phyloP scores from a whole-genome alignment of 2,329 filamentous ascomycete species.

The Neopestalotiopsis clavispora region DNA sequence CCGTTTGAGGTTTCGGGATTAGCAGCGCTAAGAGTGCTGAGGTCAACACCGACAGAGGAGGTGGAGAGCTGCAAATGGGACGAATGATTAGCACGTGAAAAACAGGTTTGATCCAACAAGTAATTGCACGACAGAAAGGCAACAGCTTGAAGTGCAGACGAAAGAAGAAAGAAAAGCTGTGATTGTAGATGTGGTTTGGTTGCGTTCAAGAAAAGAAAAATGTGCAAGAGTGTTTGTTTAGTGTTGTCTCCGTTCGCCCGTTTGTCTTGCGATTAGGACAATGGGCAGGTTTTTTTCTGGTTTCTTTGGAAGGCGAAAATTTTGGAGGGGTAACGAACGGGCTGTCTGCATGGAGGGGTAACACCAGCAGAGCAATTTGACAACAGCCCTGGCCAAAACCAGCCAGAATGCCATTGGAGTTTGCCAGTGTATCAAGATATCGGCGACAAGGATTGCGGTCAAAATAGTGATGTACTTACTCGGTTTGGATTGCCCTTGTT shows the following conservation, averaged over 20 bases:
- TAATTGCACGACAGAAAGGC: background rate
- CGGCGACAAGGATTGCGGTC: background rate
- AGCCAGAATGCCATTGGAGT: background rate
- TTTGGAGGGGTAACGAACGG: constrained; percentile 17
- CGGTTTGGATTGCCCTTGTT: constrained; percentile 52
- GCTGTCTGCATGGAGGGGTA: constrained; percentile 3
- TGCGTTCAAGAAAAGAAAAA: background rate
- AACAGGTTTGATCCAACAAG: background rate
- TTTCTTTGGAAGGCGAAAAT: constrained; percentile 14
- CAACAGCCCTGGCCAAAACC: background rate
- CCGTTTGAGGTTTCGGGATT: constrained; percentile 43
- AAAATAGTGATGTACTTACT: constrained; percentile 43
- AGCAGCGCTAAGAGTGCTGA: constrained; percentile 62
- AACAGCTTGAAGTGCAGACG: background rate
- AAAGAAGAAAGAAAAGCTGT: background rate
- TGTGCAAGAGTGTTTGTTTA: background rate
- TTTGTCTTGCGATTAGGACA: constrained; percentile 1
- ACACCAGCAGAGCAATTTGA: constrained; percentile 2
- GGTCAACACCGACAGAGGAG: constrained; percentile 80
- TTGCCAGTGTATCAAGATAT: background rate
- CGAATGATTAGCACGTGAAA: constrained; percentile 17
- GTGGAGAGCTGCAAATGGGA: constrained; percentile 69
- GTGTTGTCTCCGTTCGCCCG: background rate
- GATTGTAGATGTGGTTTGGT: background rate
- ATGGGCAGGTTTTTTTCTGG: constrained; percentile 4